Evolutionary conservation across 768 basidiomycete genomes (phyloP), one percentile per base, ranked within the genome.

Genomic region (Mycena metata): DNA sequence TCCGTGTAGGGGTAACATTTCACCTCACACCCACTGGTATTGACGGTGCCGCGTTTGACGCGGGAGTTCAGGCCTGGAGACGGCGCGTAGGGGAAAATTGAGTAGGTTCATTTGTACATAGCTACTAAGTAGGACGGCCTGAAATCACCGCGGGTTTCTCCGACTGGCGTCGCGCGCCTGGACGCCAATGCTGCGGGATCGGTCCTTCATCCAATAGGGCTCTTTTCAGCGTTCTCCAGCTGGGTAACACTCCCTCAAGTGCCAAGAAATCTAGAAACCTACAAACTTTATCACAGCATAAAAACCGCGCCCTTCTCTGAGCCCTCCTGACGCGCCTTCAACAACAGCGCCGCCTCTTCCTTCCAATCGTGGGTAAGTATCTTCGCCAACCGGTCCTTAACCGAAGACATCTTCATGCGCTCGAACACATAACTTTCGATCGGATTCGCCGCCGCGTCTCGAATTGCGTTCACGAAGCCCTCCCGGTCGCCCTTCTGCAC

Each of bases 1-100:
- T 58, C 46, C 42, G 49, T 13, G 24, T 70, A 89, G 94, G 96
- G 3, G 94, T 96, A 3, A 95, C 93, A 0, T 96, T 97, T 79
- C 82, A 87, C 61, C 86, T 92, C n/a, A 91, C 94, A 6, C 78
- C 81, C 3, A 77, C 82, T 23, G 95, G 95, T 0, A 72, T 94
- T 33, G 84, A 89, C 70, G 79, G 84, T 54, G 77, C 82, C n/a
- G 79, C 83, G 6, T 95, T 94, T 74, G 89, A 92, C 70, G 79
- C 84, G n/a, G 96, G 96, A 0, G 77, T 97, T 35, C 79, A 73
- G 21, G 81, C 86, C 59, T 98, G 96, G 96, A 82, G 35, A 9
- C 54, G 17, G 0, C 70, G 66, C 26, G 49, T 15, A 2, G 45
- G 59, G 19, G n/a, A n/a, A n/a, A 51, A 49, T 21, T 69, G 16